Evolutionary conservation across 2,329 filamentous ascomycete genomes (phyloP), one percentile per base, ranked within the genome.

Genomic region (Aspergillus fumigatus): DNA sequence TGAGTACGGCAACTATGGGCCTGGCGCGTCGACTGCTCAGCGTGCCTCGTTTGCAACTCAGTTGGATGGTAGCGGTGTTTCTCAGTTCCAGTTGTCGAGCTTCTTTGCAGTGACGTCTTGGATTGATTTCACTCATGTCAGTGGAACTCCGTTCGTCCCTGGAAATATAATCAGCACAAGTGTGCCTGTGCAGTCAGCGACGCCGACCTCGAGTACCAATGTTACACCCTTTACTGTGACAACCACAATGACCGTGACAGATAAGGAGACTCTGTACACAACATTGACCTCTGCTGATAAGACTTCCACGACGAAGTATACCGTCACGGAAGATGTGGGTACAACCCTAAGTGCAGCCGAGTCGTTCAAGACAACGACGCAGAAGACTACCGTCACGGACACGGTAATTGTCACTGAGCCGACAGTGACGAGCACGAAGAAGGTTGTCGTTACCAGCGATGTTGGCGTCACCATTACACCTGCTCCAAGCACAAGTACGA

Each of bases 41-140:
- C 69, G 73, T 35, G 74, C 69, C 6, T 58, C 61, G 11, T 77
- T 77, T 52, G 73, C 73, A 2, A 64, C 70, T 23, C 70, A 76
- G 60, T 65, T 77, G 41, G 67, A 70, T 14, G 70, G 72, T 55
- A 51, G 56, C 9, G 64, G 70, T 41, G 74, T 72, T 19, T 67
- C 67, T 26, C 69, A 75, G 52, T 78, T 75, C 52, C 67, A 77
- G 62, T 62, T 78, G 35, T 63, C 67, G 6, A 73, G 65, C 56
- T 77, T 78, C 63, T 78, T 79, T 55, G 59, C 68, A 1, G 66
- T 66, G 1, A 77, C 70, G 1, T 67, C 69, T 6, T 78, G 75
- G 71, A 77, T 79, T 60, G 72, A 79, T 56, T 74, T 77, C 54
- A 71, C 71, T 2, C 68, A 70, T 40, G 64, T 78, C 17, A 64